A percentile compares a stretch with the other conserved stretches of the same genome.
These are phyloP conservation scores for Echites panduratus DNA, from an alignment of 257 asterid genomes.

Conservation along the genomic window DNA sequence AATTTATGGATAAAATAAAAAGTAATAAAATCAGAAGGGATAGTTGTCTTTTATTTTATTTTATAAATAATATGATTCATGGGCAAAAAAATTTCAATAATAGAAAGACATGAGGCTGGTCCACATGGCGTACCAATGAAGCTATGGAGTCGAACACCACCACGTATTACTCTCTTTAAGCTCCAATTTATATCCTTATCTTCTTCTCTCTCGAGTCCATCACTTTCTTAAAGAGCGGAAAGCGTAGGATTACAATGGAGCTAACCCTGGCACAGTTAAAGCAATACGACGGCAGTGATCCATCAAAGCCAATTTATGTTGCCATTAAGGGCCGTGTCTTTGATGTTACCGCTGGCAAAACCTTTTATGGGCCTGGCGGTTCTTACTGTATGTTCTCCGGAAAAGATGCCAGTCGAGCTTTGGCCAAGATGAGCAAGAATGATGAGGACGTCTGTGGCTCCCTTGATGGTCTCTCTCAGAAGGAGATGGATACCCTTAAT, in stretches of 20 bases:
- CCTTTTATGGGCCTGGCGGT: conserved; percentile 95
- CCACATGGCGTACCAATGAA: no score
- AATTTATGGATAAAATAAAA: no score
- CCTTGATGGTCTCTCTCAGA: conserved; percentile 75
- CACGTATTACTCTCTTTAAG: no score
- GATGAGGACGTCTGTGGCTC: conserved; percentile 55
- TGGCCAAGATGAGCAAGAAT: conserved; percentile 93
- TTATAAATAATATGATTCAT: no score
- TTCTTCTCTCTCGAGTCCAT: not conserved
- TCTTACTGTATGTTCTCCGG: conserved; percentile 79
- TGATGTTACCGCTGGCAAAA: conserved; percentile 71
- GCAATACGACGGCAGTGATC: conserved; percentile 69
- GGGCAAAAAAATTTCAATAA: no score
- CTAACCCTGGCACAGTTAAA: conserved; percentile 62
- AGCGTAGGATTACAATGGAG: conserved; percentile 36
- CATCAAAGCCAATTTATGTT: conserved; percentile 85
- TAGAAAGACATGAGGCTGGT: no score
- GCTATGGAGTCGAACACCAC: no score
- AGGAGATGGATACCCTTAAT: conserved; percentile 72
- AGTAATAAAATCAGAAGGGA: no score
- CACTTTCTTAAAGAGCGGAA: not conserved
- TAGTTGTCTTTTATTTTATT: no score
- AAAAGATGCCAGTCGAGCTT: conserved; percentile 95
- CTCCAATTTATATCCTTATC: not conserved
- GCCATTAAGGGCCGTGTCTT: conserved; percentile 72